Evolutionary conservation across 2,329 filamentous ascomycete genomes (phyloP), one percentile per base, ranked within the genome.

Genomic region (Fusarium sp.): DNA sequence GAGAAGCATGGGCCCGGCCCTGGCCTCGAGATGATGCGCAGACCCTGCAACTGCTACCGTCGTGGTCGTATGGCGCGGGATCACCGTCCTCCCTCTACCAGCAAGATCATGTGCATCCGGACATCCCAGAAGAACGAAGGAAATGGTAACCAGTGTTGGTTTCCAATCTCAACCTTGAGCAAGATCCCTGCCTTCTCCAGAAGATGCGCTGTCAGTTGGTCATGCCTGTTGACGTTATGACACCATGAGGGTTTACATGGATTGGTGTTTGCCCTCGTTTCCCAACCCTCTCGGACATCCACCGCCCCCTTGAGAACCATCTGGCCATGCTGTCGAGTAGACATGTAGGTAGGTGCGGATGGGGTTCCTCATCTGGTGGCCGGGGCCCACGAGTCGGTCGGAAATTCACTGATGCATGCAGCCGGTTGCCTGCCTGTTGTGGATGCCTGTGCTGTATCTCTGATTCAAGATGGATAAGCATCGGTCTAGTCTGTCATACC

Each of bases 11-110:
- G n/a, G 9, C 62, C 54, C 69, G 70, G 65, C 68, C 67, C 67
- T 71, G 66, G 45, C 59, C 68, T 66, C 58, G 68, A 74, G 69
- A 78, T 79, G 76, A 79, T 79, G 76, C 78, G 72, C 76, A 79
- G 77, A 50, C 71, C 71, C 70, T 75, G 72, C 68, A 72, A 74
- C 73, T 78, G 72, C 78, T 61, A 56, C 45, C 25, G 45, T 63
- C 71, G 68, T 69, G 63, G 68, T 71, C 76, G 71, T 79, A 72
- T 70, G 70, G 72, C 75, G 63, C 71, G 67, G 65, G 58, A 65
- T 71, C 63, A 69, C 61, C 43, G 57, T 35, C 43, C 37, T 47
- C 65, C 61, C 65, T 66, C 60, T 64, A 63, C 64, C 40, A 56
- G 61, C 60, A 54, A 63, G 61, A 45, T 32, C 47, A 56, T 38